A percentile compares a stretch with the other conserved stretches of the same genome.
These are phyloP conservation scores for Colletotrichum sp. DNA, from an alignment of 2,329 filamentous ascomycete genomes.

Conservation along the genomic window DNA sequence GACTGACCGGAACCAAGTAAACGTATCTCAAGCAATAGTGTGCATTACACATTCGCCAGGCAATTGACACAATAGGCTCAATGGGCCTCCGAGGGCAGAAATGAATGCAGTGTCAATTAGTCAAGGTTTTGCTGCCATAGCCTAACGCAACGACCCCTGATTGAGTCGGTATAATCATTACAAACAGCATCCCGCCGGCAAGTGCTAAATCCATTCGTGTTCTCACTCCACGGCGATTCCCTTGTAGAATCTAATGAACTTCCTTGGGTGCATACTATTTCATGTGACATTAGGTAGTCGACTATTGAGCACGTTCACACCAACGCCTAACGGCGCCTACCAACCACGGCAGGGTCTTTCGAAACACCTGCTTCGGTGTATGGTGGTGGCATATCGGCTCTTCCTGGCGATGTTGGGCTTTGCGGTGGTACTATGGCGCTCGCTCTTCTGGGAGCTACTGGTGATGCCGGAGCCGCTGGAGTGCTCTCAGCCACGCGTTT, in stretches of 20 bases:
- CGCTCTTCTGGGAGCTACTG: not conserved
- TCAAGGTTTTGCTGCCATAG: not conserved
- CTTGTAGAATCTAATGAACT: not conserved
- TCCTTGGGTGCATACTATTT: not conserved
- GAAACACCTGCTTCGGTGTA: not conserved
- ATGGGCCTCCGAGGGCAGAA: not conserved
- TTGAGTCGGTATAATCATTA: not conserved
- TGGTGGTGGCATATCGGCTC: not conserved
- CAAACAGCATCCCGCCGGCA: not conserved
- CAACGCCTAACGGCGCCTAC: not conserved
- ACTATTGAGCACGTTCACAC: not conserved
- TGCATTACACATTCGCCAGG: not conserved
- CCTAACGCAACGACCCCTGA: not conserved
- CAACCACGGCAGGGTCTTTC: not conserved
- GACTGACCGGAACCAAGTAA: not conserved
- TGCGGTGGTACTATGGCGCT: not conserved
- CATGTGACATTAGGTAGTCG: not conserved
- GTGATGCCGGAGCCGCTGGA: not conserved
- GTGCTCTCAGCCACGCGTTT: not conserved
- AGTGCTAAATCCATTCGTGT: not conserved
- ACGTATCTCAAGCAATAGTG: not conserved
- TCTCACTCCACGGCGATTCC: not conserved
- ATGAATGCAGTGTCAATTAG: not conserved
- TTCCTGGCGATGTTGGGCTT: not conserved
- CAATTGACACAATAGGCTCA: not conserved